Evolutionary conservation across 2,329 filamentous ascomycete species (phyloP).

Genomic region (Mollisia scopiformis): DNA sequence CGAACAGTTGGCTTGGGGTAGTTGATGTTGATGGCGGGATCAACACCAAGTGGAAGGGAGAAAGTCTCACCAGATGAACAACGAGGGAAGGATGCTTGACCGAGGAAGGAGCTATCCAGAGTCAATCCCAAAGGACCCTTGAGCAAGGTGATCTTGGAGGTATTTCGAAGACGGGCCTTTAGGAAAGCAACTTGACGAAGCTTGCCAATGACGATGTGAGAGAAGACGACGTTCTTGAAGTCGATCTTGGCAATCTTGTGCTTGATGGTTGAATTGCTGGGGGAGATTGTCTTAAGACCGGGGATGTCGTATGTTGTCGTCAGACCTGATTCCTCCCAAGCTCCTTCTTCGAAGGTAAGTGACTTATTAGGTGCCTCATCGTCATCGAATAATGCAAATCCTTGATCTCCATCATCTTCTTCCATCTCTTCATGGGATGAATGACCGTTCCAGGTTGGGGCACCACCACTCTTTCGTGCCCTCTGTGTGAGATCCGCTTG

Average conservation of each 20-base stretch:
- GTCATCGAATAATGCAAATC: conserved; percentile 15
- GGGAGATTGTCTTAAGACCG: conserved; percentile 57
- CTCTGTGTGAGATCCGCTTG: neutral
- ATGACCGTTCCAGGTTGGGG: neutral
- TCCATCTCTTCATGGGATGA: neutral
- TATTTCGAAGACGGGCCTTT: conserved; percentile 59
- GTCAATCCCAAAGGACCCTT: conserved; percentile 59
- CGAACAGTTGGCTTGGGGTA: conserved; percentile 60
- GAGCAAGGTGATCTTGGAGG: conserved; percentile 57
- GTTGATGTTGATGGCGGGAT: conserved; percentile 56
- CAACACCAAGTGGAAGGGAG: conserved; percentile 58
- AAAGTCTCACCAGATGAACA: conserved; percentile 59
- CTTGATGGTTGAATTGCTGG: conserved; percentile 53
- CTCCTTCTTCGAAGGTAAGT: conserved; percentile 53
- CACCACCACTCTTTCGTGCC: neutral
- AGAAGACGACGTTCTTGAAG: conserved; percentile 55
- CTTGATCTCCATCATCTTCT: conserved; percentile 20
- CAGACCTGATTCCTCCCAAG: conserved; percentile 61
- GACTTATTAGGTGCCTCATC: conserved; percentile 7
- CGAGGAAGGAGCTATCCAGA: conserved; percentile 66
- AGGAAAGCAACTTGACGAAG: conserved; percentile 63
- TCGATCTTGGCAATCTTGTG: conserved; percentile 61
- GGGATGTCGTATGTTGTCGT: conserved; percentile 63
- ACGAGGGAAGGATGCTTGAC: conserved; percentile 56
- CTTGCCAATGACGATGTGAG: conserved; percentile 62